Conservation (phyloP, 805 yeast species). For the Kazachstania viticola region DNA sequence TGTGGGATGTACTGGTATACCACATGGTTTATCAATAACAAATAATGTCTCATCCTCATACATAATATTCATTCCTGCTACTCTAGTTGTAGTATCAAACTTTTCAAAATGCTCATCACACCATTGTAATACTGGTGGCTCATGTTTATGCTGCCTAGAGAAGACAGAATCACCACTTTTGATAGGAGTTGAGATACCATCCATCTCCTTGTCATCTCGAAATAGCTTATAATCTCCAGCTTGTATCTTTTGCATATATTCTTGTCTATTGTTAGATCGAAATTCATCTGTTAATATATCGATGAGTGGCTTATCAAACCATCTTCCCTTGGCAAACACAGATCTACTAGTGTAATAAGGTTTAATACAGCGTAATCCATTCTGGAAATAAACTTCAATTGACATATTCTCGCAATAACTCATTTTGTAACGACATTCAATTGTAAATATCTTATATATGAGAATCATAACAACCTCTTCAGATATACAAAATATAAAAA, state of each 20-base stretch:
- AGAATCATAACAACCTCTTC: too few relatives aligned
- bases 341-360: slow-evolving; percentile 31
- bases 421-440: too few relatives aligned
- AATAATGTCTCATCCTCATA: slow-evolving; percentile 64
- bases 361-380: slow-evolving; percentile 30
- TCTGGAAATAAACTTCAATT: slow-evolving; percentile 4
- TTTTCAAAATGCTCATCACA: slow-evolving; percentile 7
- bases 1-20: slow-evolving; percentile 92
- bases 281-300: slow-evolving; percentile 33
- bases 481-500: too few relatives aligned
- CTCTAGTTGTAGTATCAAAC: slow-evolving; percentile 4
- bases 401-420: too few relatives aligned
- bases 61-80: slow-evolving; percentile 47
- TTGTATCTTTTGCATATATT: slow-evolving; percentile 11
- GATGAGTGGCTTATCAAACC: slow-evolving; percentile 29
- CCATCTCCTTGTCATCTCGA: slow-evolving; percentile 9
- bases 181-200: slow-evolving; percentile 7
- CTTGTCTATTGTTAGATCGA: slow-evolving; percentile 13
- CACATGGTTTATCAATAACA: slow-evolving; percentile 85
- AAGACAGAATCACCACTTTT: slow-evolving; percentile 19
- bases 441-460: too few relatives aligned
- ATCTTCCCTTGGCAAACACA: slow-evolving; percentile 34
- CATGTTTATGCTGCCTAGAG: slow-evolving; percentile 59
- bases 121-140: slow-evolving; percentile 60
- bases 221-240: slow-evolving; percentile 13